A percentile compares a stretch with the other conserved stretches of the same genome.
Conservation (phyloP, 768 basidiomycete genomes). For the Tulasnella sp. region DNA sequence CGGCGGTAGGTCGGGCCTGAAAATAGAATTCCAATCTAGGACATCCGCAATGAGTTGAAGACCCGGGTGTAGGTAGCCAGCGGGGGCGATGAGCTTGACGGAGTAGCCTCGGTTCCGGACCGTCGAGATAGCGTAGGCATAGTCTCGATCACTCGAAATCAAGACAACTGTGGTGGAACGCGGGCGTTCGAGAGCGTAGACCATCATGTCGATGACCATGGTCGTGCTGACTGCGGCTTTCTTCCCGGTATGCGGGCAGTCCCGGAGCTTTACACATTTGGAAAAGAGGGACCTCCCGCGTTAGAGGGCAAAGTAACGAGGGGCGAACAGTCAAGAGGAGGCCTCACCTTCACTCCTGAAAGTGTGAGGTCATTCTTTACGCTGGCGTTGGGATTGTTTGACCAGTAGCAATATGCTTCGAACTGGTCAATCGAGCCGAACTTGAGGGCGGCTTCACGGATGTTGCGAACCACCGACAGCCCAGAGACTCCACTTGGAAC, state of each 20-base stretch:
- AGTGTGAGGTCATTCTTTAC: not conserved
- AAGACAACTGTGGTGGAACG: not conserved
- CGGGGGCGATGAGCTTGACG: not conserved
- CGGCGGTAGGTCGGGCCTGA: not conserved
- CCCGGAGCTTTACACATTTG: not conserved
- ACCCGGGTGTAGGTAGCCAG: not conserved
- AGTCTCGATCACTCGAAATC: not conserved
- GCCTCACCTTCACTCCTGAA: not conserved
- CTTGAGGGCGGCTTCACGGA: not conserved
- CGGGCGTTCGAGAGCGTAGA: not conserved
- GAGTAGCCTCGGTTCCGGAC: not conserved
- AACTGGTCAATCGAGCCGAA: slow-evolving; percentile 4
- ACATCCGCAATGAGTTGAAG: not conserved
- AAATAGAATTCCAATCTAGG: not conserved
- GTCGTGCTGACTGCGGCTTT: not conserved
- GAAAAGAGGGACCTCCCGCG: not conserved
- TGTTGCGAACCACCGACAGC: not conserved
- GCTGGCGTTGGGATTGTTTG: not conserved
- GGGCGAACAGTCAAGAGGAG: not conserved
- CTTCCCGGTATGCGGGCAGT: not conserved
- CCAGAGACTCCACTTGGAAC: slow-evolving; percentile 35
- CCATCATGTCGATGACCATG: not conserved
- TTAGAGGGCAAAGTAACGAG: not conserved
- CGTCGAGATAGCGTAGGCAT: not conserved
- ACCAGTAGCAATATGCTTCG: not conserved